Conservation (phyloP, 495 filamentous ascomycete species). For the Saxispiralis lemnorum region DNA sequence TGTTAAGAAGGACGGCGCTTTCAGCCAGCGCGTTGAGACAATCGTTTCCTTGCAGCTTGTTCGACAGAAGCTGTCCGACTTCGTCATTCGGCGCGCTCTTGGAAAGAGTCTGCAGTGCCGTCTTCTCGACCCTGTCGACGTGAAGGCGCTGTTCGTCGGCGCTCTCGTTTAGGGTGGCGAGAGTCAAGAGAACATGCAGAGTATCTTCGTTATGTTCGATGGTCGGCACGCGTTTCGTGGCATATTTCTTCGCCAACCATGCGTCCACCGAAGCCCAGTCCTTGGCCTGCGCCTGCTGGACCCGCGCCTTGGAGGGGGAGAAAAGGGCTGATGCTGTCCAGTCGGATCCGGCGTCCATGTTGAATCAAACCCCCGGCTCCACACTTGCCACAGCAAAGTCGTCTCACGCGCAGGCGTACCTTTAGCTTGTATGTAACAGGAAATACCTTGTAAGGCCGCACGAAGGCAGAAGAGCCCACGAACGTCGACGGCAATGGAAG, state of each 20-base stretch:
- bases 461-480: too few species aligned
- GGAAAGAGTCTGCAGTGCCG: constrained; percentile 28
- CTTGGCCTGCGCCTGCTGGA: constrained; percentile 46
- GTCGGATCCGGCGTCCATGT: constrained; percentile 10
- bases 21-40: constrained; percentile 20
- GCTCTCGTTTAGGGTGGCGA: constrained; percentile 60
- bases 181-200: constrained; percentile 52
- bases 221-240: constrained; percentile 38
- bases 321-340: constrained; percentile 45
- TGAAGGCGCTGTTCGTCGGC: constrained; percentile 59
- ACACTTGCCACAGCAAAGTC: too few species aligned
- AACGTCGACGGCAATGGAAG: too few species aligned
- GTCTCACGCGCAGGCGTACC: too few species aligned
- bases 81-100: constrained; percentile 8
- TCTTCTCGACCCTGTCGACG: constrained; percentile 38
- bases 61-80: constrained; percentile 12
- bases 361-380: too few species aligned
- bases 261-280: constrained; percentile 77
- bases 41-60: constrained; percentile 17
- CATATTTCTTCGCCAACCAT: constrained; percentile 58
- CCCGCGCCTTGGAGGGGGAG: constrained; percentile 51
- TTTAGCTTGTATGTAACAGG: too few species aligned
- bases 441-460: too few species aligned
- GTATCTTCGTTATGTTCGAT: constrained; percentile 82
- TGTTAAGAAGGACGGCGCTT: constrained; percentile 18